These are phyloP conservation scores for Ceratobasidium sp. DNA, from an alignment of 1,284 basidiomycete species.

Conservation along the genomic window DNA sequence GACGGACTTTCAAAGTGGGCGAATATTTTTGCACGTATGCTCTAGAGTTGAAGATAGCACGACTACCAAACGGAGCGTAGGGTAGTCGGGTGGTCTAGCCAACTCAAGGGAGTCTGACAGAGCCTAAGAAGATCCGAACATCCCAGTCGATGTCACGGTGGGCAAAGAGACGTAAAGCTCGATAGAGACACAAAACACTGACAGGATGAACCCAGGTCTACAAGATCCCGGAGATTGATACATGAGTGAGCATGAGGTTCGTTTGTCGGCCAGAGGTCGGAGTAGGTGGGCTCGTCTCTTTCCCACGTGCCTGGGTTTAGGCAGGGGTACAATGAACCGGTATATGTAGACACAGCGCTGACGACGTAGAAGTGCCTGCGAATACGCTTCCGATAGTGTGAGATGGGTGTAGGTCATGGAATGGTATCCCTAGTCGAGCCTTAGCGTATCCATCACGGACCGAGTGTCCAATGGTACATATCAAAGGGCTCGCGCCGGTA, in stretches of 20 bases:
- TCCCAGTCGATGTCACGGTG: background rate
- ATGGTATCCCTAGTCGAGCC: background rate
- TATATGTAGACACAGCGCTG: background rate
- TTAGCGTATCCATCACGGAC: background rate
- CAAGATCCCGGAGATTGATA: background rate
- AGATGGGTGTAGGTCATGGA: background rate
- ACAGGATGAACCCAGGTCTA: background rate
- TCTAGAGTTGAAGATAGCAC: background rate
- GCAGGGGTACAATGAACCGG: background rate
- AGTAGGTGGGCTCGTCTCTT: background rate
- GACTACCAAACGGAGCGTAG: background rate
- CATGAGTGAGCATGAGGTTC: background rate
- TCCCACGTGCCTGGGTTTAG: background rate
- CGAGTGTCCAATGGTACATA: background rate
- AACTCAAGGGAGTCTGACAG: background rate
- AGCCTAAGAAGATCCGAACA: background rate
- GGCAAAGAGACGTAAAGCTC: background rate
- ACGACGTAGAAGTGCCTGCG: background rate
- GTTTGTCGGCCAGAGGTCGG: background rate
- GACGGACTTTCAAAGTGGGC: background rate
- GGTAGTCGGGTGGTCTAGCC: background rate
- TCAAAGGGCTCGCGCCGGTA: background rate
- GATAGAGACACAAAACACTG: background rate
- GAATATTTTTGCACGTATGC: background rate
- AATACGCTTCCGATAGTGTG: background rate